Conservation (phyloP, 306 rosid species). For the Sechiopsis laciniata region DNA sequence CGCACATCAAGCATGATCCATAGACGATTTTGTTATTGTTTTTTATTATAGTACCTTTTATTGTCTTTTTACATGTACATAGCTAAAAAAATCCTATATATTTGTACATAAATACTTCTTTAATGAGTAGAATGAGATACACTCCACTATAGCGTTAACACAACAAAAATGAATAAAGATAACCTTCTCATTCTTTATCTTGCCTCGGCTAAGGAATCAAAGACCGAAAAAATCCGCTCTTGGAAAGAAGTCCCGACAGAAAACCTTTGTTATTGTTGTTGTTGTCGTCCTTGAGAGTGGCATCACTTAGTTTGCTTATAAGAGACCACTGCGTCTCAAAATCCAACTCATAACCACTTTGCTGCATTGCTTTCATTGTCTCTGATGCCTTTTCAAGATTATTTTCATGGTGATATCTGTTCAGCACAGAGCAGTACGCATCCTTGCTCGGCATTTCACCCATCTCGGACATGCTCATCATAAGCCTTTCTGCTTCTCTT, state of each 20-base stretch:
- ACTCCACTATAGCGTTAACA: too few species aligned
- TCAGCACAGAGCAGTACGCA: slow-evolving; percentile 50
- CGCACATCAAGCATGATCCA: too few species aligned
- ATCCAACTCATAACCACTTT: slow-evolving; percentile 68
- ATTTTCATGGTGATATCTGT: slow-evolving; percentile 44
- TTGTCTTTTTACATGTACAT: too few species aligned
- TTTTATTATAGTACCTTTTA: too few species aligned
- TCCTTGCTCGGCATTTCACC: slow-evolving; percentile 64
- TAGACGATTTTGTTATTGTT: too few species aligned
- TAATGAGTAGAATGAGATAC: too few species aligned
- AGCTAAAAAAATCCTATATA: too few species aligned
- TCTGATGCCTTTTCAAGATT: slow-evolving; percentile 58
- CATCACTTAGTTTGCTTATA: slow-evolving; percentile 55
- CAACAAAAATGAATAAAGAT: neutral
- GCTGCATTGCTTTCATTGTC: slow-evolving; percentile 72
- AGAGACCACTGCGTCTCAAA: slow-evolving; percentile 91
- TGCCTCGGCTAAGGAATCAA: slow-evolving; percentile 22
- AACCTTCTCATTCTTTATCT: neutral
- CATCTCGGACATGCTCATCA: slow-evolving; percentile 36
- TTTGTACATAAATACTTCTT: too few species aligned
- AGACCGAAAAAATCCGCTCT: slow-evolving; percentile 47
- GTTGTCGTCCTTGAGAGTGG: slow-evolving; percentile 27
- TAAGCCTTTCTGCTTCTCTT: slow-evolving; percentile 55
- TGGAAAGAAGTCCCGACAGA: slow-evolving; percentile 69
- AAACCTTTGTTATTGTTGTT: slow-evolving; percentile 48